Evolutionary conservation across 805 yeast species (phyloP), one percentile per base, ranked within the genome.

Genomic region (Kuraishia ogatae): DNA sequence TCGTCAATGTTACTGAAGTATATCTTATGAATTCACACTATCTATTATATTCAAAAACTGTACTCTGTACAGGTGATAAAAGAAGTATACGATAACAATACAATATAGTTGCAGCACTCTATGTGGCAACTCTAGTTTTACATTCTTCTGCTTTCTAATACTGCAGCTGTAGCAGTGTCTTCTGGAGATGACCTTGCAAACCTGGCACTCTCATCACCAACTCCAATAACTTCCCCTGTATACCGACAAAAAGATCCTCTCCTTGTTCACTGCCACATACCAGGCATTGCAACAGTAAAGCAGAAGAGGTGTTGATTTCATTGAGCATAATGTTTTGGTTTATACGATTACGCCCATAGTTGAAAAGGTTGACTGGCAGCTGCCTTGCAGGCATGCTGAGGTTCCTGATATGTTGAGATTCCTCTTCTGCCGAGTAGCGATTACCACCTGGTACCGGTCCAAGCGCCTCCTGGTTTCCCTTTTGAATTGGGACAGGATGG

Each of bases 401-500:
- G 10, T 62, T 28, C 57, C 55, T 55, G 3, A 61, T 48, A 35
- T 35, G 43, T 11, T 35, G 43, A 4, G 43, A 8, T 17, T 35
- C 43, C 17, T 35, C 43, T 11, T 62, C 55, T 51, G 26, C 43
- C 24, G 17, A 51, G 39, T 24, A 53, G n/a, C 55, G 57, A 21
- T 51, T 46, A 17, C 51, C 57, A 17, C 39, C 50, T 6, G 58
- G 59, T 20, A 39, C 50, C 17, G 56, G 50, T 39, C 47, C 54
- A 53, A 60, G 60, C 23, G 80, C 78, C 29, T 75, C 78, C 29
- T 59, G 58, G 53, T 76, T 77, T 2, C 81, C 84, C 11, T 72
- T 75, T 52, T 68, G 71, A 4, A 79, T 63, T 52, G 70, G 71
- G 39, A 85, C 84, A 1, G 85, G 78, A 52, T 70, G 74, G 51